Base-by-base conservation (phyloP, 805 yeast genomes). In the Kodamaea kakaduensis region DNA sequence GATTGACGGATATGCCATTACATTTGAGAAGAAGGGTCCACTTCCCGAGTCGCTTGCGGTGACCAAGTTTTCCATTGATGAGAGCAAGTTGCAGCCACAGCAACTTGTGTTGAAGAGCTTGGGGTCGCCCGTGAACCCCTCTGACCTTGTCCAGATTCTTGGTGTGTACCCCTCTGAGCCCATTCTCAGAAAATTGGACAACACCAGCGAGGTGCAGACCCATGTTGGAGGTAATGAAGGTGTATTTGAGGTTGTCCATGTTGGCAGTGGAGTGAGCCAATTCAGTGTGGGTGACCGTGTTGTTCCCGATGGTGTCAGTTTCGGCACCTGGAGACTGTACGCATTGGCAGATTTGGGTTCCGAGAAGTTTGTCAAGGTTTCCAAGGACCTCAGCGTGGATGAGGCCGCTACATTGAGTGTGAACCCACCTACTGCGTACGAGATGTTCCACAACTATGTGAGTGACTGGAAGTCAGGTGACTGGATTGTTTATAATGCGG, bases 111-210 rank as follows among this genome's bases (percentile, higher is more conserved):
- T 86, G 37, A 73, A 79, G 48, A 61, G 87, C 1, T 53, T 88
- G 24, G 95, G 94, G 0, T 75, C 84, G 43, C 96, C 97, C 1
- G 71, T 89, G 44, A 89, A 89, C 52, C 97, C 97, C 0, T 83
- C 95, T 0, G 97, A 89, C 54, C 67, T 86, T 53, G 83, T 83
- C 52, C 96, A 88, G 57, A 67, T 81, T 25, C 85, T 80, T 54
- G 97, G 96, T 14, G 85, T 81, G 0, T 89, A 89, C 47, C 95
- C 95, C 1, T 74, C 87, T 8, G 74, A 69, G 38, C 95, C 95
- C 0, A n/a, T 16, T 7, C 16, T 21, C 23, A 25, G 16, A 16
- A 12, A 21, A 5, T 17, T 34, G 19, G 32, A 34, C 37, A 30
- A 30, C 33, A 22, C 32, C 18, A 24, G 31, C 5, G 25, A 14